Evolutionary conservation across 257 asterid species (phyloP), one percentile per base, ranked within the genome.

Genomic region (Penstemon newberryi): DNA sequence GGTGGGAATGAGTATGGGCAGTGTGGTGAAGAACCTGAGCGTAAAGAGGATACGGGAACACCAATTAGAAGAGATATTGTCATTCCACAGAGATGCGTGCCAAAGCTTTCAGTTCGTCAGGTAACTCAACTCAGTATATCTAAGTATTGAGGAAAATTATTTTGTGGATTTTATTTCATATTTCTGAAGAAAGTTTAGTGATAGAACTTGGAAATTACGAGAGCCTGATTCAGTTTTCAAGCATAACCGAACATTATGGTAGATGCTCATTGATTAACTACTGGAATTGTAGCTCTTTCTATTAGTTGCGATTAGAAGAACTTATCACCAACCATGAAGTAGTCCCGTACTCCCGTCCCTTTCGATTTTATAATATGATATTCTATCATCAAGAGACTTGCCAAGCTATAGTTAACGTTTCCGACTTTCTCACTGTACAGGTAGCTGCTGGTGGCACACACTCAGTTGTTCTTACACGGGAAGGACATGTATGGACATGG

Each of bases 391-490:
- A 25, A 56, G 60, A 25, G 43, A 54, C 56, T 47, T 61, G 38
- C 52, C 15, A 62, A 10, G 40, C 61, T 77, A 61, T 39, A 1
- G 9, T 49, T 62, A 36, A 72, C 50, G 63, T 55, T 61, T 49
- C 67, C 64, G 49, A 38, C 39, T 69, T 59, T 71, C 41, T 80
- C 67, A 60, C 52, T 12, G 63, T 39, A 73, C 85, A 94, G 99
- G 99, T 94, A 60, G 99, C 99, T 78, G 99, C 99, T 68, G 99
- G 99, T 40, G 99, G 99, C 45, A 94, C 99, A 12, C 99, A 94
- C 70, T 94, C 99, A 12, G 99, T 94, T 55, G 95, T 94, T 77
- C 93, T 94, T 41, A 94, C 99, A 63, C 81, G 79, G 65, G 97
- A 89, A 81, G 99, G 99, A 54, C 92, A 91, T 50, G 99, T 94